A percentile compares a stretch with the other conserved stretches of the same genome.
These are phyloP conservation scores for Leccinum obscurum DNA, from an alignment of 768 basidiomycete species.

Conservation along the genomic window DNA sequence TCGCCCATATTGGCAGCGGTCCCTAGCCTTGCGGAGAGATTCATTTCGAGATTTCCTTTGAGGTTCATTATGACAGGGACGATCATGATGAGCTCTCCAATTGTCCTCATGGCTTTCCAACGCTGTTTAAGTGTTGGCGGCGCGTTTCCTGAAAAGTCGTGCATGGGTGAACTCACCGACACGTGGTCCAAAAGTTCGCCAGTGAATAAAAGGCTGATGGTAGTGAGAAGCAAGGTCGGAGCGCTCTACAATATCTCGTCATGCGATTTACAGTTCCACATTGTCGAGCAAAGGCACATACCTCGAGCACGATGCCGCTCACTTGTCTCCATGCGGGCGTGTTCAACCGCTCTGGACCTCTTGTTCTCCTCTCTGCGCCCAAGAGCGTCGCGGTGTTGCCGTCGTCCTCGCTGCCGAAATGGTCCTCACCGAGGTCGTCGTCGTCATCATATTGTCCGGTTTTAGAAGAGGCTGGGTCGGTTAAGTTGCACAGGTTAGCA, in stretches of 20 bases:
- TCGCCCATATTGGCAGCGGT: conserved; percentile 94
- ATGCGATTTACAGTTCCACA: not conserved
- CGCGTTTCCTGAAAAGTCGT: conserved; percentile 1
- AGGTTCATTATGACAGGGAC: conserved; percentile 93
- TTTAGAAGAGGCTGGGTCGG: conserved; percentile 23
- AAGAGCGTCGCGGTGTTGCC: conserved; percentile 47
- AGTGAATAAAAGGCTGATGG: conserved; percentile 83
- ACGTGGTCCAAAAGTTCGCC: conserved; percentile 88
- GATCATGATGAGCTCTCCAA: conserved; percentile 96
- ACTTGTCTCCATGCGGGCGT: conserved; percentile 52
- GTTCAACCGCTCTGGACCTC: conserved; percentile 27
- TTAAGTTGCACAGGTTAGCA: conserved; percentile 29
- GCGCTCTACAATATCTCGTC: conserved; percentile 56
- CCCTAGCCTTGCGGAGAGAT: conserved; percentile 91
- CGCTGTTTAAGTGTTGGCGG: conserved; percentile 46
- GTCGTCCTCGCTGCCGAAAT: conserved; percentile 31
- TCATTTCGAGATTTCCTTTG: conserved; percentile 99
- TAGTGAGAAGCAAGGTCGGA: conserved; percentile 83
- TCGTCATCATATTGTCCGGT: conserved; percentile 25
- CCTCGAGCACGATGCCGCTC: conserved; percentile 69
- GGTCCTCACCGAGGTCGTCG: conserved; percentile 27
- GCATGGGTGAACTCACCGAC: conserved; percentile 55
- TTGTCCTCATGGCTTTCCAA: conserved; percentile 86
- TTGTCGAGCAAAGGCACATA: conserved; percentile 32
- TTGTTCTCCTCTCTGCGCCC: conserved; percentile 30